Conservation (phyloP, 768 basidiomycete species). For the Chalciporus pseudorubinellus region DNA sequence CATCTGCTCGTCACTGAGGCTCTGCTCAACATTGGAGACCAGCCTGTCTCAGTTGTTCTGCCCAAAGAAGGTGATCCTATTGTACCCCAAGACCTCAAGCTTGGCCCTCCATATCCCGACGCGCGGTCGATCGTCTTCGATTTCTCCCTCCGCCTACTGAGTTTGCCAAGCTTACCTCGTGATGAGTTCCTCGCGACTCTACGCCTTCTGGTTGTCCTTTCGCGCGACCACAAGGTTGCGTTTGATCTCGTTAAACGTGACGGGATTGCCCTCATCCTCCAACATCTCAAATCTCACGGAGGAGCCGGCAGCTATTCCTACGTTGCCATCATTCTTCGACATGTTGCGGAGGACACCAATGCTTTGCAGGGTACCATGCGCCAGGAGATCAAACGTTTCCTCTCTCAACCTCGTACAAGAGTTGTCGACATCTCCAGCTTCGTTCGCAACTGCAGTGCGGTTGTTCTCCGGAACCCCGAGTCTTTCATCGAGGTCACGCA, state of each 20-base stretch:
- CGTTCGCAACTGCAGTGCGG: constrained; percentile 70
- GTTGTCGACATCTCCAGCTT: constrained; percentile 68
- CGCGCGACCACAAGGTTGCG: constrained; percentile 66
- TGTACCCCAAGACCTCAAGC: constrained; percentile 44
- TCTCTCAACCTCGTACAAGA: constrained; percentile 68
- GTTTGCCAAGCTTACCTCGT: constrained; percentile 58
- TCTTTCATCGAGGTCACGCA: constrained; percentile 74
- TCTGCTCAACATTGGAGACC: constrained; percentile 72
- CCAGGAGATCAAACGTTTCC: constrained; percentile 79
- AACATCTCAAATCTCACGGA: constrained; percentile 56
- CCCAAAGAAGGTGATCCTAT: constrained; percentile 73
- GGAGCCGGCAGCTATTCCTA: constrained; percentile 75
- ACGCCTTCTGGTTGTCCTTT: constrained; percentile 81
- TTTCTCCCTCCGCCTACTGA: constrained; percentile 70
- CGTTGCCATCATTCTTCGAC: constrained; percentile 86
- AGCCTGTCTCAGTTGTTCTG: constrained; percentile 59
- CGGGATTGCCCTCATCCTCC: constrained; percentile 64
- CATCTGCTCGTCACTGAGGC: constrained; percentile 85
- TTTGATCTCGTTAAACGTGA: constrained; percentile 64
- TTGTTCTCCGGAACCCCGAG: constrained; percentile 77
- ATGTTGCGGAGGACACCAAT: constrained; percentile 76
- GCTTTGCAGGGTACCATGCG: constrained; percentile 72
- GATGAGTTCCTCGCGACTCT: constrained; percentile 83
- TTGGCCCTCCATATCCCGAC: constrained; percentile 61
- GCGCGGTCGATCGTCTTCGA: constrained; percentile 71